A percentile compares a stretch with the other conserved stretches of the same genome.
phyloP scores from a whole-genome alignment of 2,329 filamentous ascomycete species.

The Zymoseptoria ardabiliae region DNA sequence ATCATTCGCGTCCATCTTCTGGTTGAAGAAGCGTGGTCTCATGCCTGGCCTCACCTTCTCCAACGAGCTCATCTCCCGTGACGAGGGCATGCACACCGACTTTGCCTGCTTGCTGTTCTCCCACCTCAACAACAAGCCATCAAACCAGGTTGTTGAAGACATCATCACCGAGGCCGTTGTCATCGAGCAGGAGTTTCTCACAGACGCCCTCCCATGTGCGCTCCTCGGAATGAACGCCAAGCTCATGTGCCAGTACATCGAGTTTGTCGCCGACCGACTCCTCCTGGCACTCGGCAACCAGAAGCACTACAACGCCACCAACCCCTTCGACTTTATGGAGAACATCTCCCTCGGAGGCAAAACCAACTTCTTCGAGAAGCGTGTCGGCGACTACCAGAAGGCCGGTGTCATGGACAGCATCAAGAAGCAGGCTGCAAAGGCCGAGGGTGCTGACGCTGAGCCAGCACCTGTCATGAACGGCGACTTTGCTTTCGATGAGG shows the following conservation, averaged over 20 bases:
- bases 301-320: conserved; percentile 85
- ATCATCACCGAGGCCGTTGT: conserved; percentile 91
- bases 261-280: conserved; percentile 96
- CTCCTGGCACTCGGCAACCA: conserved; percentile 87
- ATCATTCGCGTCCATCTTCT: conserved; percentile 98
- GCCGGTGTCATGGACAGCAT: conserved; percentile 94
- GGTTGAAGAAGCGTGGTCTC: conserved; percentile 99
- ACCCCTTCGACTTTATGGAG: conserved; percentile 99
- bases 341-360: conserved; percentile 98
- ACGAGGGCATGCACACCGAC: conserved; percentile 98
- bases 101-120: conserved; percentile 97
- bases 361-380: conserved; percentile 99
- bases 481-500: conserved; percentile 90
- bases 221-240: conserved; percentile 96
- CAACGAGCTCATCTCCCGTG: conserved; percentile 98
- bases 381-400: conserved; percentile 98
- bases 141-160: conserved; percentile 68
- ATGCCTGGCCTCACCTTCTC: conserved; percentile 99
- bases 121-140: conserved; percentile 88
- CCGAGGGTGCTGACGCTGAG: conserved; percentile 32
- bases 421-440: conserved; percentile 41
- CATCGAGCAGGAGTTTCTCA: conserved; percentile 97
- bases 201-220: conserved; percentile 84
- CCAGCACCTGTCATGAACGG: conserved; percentile 49
- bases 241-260: conserved; percentile 99